These are phyloP conservation scores for Termitomyces sp. DNA, from an alignment of 768 basidiomycete species.

Conservation along the genomic window DNA sequence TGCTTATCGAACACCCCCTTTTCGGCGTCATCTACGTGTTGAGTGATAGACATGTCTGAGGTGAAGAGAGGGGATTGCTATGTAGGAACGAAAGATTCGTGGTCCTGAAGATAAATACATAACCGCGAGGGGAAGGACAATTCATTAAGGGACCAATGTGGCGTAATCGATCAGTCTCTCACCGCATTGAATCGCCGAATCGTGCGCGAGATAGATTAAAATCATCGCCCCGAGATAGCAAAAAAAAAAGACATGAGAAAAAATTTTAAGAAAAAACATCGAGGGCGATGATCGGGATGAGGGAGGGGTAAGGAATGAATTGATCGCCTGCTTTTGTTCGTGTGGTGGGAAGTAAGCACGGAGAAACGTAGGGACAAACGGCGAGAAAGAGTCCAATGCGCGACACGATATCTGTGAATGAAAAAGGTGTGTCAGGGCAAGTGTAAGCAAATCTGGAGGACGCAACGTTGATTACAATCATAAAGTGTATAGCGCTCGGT, in stretches of 20 bases:
- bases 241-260: slow-evolving; percentile 3
- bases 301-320: neutral
- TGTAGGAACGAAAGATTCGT: slow-evolving; percentile 2
- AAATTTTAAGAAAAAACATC: neutral
- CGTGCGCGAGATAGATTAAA: slow-evolving; percentile 20
- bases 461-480: neutral
- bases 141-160: slow-evolving; percentile 18
- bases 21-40: slow-evolving; percentile 30
- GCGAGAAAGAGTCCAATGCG: neutral
- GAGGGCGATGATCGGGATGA: slow-evolving; percentile 8
- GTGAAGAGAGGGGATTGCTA: neutral
- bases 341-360: neutral
- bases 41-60: slow-evolving; percentile 14
- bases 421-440: neutral
- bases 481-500: neutral
- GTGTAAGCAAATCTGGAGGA: neutral
- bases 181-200: slow-evolving; percentile 33
- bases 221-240: slow-evolving; percentile 24
- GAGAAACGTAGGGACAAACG: slow-evolving; percentile 5
- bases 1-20: slow-evolving; percentile 27
- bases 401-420: neutral
- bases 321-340: neutral
- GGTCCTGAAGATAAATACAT: slow-evolving; percentile 13
- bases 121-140: slow-evolving; percentile 14
- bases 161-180: slow-evolving; percentile 24